Percentiles rank a stretch among this genome's conserved stretches.
Evolutionary conservation across 495 filamentous ascomycete genomes (phyloP).

Genomic region (Cetradonia linearis): DNA sequence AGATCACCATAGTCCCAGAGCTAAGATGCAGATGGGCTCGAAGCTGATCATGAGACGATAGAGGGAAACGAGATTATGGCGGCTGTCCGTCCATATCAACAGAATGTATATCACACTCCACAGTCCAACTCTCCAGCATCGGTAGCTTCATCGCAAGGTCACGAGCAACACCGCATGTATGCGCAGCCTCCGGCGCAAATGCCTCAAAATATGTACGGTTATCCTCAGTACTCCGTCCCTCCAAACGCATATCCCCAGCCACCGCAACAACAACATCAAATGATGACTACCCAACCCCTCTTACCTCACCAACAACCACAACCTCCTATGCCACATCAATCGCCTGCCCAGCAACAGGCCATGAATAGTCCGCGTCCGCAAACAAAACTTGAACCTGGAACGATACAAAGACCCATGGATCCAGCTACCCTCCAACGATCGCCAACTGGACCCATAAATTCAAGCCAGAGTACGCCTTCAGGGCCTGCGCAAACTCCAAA

Average conservation of each 20-base stretch:
- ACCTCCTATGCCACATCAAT: slow-evolving; percentile 31
- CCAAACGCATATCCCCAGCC: slow-evolving; percentile 31
- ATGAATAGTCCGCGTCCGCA: slow-evolving; percentile 53
- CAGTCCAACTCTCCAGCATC: slow-evolving; percentile 96
- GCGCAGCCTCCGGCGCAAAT: slow-evolving; percentile 56
- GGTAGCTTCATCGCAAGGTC: slow-evolving; percentile 77
- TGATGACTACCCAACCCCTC: slow-evolving; percentile 37
- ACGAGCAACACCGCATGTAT: slow-evolving; percentile 87
- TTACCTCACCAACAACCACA: slow-evolving; percentile 30
- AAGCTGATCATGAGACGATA: slow-evolving; percentile 31
- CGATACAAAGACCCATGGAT: slow-evolving; percentile 19
- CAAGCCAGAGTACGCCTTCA: slow-evolving; percentile 34
- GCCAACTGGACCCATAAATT: slow-evolving; percentile 43
- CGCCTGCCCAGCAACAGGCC: slow-evolving; percentile 27
- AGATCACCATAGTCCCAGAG: slow-evolving; percentile 26
- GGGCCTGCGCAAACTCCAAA: slow-evolving; percentile 47
- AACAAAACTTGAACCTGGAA: slow-evolving; percentile 43
- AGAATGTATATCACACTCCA: slow-evolving; percentile 82
- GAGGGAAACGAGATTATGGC: slow-evolving; percentile 91
- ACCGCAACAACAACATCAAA: slow-evolving; percentile 25
- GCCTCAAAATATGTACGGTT: slow-evolving; percentile 30
- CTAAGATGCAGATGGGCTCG: not conserved
- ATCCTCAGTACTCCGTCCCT: slow-evolving; percentile 57
- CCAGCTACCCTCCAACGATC: slow-evolving; percentile 46
- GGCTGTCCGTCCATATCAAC: slow-evolving; percentile 69